Percentiles rank a stretch among this genome's conserved stretches.
Conservation (phyloP, 2,329 filamentous ascomycete genomes). For the Colletotrichum aenigma region DNA sequence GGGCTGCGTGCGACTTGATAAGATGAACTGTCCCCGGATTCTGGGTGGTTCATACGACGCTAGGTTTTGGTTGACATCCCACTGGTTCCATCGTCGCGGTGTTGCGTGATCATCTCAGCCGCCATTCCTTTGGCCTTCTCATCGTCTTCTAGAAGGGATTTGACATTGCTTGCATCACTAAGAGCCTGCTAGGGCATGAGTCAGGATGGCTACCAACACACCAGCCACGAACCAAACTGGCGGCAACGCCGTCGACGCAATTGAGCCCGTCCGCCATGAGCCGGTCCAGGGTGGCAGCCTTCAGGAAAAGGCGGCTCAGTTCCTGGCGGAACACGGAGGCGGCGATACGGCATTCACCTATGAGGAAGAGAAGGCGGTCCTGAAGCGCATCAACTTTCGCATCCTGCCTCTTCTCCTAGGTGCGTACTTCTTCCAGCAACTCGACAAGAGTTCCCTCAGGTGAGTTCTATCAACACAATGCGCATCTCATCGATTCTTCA, state of each 20-base stretch:
- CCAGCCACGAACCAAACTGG: neutral
- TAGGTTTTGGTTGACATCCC: neutral
- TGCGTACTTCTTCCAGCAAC: slow-evolving; percentile 63
- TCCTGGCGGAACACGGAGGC: slow-evolving; percentile 43
- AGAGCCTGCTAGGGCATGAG: neutral
- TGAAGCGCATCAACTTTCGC: slow-evolving; percentile 52
- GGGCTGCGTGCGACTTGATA: neutral
- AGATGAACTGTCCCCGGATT: neutral
- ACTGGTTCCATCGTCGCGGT: neutral
- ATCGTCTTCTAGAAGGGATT: neutral
- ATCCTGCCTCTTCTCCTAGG: slow-evolving; percentile 56
- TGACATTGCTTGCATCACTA: neutral
- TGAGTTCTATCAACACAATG: slow-evolving; percentile 38
- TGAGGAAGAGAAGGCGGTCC: slow-evolving; percentile 51
- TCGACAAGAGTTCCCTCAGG: slow-evolving; percentile 51
- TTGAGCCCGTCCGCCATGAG: neutral
- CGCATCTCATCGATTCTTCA: neutral
- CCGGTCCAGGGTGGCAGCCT: neutral
- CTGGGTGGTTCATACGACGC: neutral
- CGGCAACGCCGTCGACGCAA: neutral
- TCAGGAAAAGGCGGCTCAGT: slow-evolving; percentile 48
- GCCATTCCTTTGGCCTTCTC: neutral
- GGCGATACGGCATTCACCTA: slow-evolving; percentile 44
- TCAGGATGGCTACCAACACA: neutral
- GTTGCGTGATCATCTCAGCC: neutral